A percentile compares a stretch with the other conserved stretches of the same genome.
These are phyloP conservation scores for Triadica sebifera DNA, from an alignment of 345 rosid genomes.

Conservation along the genomic window DNA sequence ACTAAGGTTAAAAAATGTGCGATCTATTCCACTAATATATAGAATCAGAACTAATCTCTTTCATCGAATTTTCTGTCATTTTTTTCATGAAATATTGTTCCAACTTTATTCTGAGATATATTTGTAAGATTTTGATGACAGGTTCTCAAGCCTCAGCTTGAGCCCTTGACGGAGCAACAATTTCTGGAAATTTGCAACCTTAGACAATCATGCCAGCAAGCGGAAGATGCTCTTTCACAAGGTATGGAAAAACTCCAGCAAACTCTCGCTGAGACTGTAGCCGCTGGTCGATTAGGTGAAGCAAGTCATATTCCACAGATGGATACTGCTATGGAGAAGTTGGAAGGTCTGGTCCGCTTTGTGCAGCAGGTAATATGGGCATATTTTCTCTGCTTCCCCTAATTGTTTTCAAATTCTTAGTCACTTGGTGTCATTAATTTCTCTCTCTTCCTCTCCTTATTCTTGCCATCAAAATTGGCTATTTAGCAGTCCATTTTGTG, in stretches of 20 bases:
- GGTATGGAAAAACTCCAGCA: slow-evolving; percentile 92
- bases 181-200: slow-evolving; percentile 45
- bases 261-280: slow-evolving; percentile 63
- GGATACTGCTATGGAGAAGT: slow-evolving; percentile 66
- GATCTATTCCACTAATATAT: background rate
- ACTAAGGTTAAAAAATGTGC: background rate
- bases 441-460: background rate
- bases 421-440: background rate
- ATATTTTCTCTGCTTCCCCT: slow-evolving; percentile 12
- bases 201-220: slow-evolving; percentile 78
- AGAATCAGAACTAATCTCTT: slow-evolving; percentile 6
- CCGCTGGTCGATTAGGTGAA: slow-evolving; percentile 56
- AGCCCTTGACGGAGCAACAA: slow-evolving; percentile 66
- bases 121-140: slow-evolving; percentile 27
- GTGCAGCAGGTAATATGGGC: slow-evolving; percentile 59
- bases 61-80: background rate
- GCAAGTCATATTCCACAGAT: slow-evolving; percentile 51
- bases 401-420: background rate
- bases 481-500: too few species aligned
- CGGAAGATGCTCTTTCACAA: slow-evolving; percentile 89
- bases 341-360: slow-evolving; percentile 74
- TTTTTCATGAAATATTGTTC: slow-evolving; percentile 1
- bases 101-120: slow-evolving; percentile 6
- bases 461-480: background rate
- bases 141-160: slow-evolving; percentile 75